Evolutionary conservation across 2,329 filamentous ascomycete genomes (phyloP).

Genomic region (Macrophomina tecta): DNA sequence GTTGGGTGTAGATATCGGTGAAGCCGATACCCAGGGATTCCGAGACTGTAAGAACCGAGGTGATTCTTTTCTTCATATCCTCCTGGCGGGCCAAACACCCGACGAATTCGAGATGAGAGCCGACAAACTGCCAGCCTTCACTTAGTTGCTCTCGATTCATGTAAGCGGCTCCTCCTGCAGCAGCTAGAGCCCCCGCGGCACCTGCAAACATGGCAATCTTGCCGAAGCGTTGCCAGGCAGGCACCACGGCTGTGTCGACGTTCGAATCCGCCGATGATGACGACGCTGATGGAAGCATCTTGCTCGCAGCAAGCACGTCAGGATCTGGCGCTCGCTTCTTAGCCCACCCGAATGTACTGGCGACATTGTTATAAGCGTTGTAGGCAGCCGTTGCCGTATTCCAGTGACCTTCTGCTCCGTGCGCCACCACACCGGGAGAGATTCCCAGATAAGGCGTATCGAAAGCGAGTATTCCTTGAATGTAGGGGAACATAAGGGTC

Average conservation of each 20-base stretch:
- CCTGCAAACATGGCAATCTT: conserved; percentile 86
- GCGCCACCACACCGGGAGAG: conserved; percentile 80
- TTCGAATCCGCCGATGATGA: conserved; percentile 43
- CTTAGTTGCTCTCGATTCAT: conserved; percentile 80
- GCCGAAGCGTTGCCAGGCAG: conserved; percentile 78
- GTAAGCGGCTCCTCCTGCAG: conserved; percentile 84
- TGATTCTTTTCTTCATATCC: conserved; percentile 77
- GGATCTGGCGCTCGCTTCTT: conserved; percentile 30
- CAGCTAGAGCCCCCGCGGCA: conserved; percentile 78
- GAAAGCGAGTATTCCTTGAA: conserved; percentile 89
- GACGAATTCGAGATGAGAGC: conserved; percentile 91
- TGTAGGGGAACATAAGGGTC: conserved; percentile 89
- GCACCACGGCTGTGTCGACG: conserved; percentile 52
- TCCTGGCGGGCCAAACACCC: conserved; percentile 85
- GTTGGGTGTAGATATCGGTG: conserved; percentile 83
- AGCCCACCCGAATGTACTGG: conserved; percentile 68
- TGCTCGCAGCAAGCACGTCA: conserved; percentile 41
- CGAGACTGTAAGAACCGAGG: conserved; percentile 69
- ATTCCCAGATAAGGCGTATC: conserved; percentile 92
- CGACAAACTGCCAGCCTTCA: conserved; percentile 79
- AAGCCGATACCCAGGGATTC: conserved; percentile 75
- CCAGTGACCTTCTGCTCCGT: conserved; percentile 86
- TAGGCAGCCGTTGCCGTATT: conserved; percentile 74
- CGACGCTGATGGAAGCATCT: conserved; percentile 40
- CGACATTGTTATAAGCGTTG: conserved; percentile 68